Percentiles rank a stretch among this genome's conserved stretches.
Conservation (phyloP, 805 yeast species). For the Wickerhamiella lipophila region DNA sequence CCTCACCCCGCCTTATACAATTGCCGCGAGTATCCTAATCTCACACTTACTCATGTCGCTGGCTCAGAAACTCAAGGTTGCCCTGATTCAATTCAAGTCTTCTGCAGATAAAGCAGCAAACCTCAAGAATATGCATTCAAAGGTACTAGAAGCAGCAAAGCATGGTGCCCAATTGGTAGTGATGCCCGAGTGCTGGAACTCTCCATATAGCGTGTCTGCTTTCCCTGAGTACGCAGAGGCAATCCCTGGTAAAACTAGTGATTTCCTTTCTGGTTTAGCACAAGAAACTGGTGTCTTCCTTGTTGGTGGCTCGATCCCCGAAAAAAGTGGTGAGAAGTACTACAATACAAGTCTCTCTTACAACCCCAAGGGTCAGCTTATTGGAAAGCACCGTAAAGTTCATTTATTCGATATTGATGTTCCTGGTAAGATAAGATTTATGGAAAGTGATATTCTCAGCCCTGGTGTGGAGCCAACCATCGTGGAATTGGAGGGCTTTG, state of each 20-base stretch:
- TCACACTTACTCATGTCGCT: slow-evolving; percentile 22
- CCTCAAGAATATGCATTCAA: slow-evolving; percentile 50
- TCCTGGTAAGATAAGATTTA: slow-evolving; percentile 79
- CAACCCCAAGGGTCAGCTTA: slow-evolving; percentile 54
- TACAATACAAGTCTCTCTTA: slow-evolving; percentile 70
- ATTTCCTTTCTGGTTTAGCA: slow-evolving; percentile 55
- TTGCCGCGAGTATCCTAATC: not conserved
- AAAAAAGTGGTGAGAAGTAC: slow-evolving; percentile 43
- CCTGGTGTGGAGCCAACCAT: slow-evolving; percentile 79
- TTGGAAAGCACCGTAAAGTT: slow-evolving; percentile 82
- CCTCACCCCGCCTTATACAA: not conserved
- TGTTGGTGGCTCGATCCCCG: slow-evolving; percentile 92
- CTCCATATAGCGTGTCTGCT: slow-evolving; percentile 81
- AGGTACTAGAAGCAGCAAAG: slow-evolving; percentile 55
- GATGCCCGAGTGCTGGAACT: slow-evolving; percentile 91
- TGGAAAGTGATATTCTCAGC: slow-evolving; percentile 61
- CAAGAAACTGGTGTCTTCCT: slow-evolving; percentile 46
- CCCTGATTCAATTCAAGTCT: slow-evolving; percentile 71
- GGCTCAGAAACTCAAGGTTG: slow-evolving; percentile 55
- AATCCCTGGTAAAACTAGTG: slow-evolving; percentile 54
- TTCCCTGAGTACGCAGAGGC: slow-evolving; percentile 79
- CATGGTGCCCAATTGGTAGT: slow-evolving; percentile 59
- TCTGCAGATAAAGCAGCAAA: slow-evolving; percentile 74
- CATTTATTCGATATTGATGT: slow-evolving; percentile 89
- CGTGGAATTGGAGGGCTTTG: slow-evolving; percentile 48